Conservation (phyloP, 2,329 filamentous ascomycete genomes). For the Basipetospora chlamydospora region DNA sequence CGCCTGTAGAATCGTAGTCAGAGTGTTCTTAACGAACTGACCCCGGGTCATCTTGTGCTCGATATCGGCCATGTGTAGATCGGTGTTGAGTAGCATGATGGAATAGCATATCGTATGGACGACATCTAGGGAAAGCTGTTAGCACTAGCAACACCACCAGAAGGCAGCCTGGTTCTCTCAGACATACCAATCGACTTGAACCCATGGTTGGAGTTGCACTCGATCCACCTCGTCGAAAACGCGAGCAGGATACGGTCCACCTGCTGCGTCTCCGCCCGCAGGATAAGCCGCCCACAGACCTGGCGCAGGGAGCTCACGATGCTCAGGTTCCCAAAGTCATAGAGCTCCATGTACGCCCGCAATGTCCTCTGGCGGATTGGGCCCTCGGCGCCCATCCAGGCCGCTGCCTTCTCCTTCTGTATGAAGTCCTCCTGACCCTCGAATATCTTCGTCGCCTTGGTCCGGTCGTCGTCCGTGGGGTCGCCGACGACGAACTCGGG, state of each 20-base stretch:
- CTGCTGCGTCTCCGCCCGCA: conserved; percentile 90
- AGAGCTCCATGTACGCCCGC: conserved; percentile 79
- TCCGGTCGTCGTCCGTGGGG: conserved; percentile 53
- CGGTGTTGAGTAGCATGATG: conserved; percentile 86
- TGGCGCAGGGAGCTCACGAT: conserved; percentile 65
- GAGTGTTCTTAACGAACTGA: conserved; percentile 93
- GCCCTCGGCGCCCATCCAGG: conserved; percentile 74
- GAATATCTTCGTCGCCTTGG: conserved; percentile 70
- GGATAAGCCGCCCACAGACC: conserved; percentile 65
- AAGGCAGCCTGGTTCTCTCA: too few relatives aligned
- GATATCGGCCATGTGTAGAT: conserved; percentile 88
- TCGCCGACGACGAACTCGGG: conserved; percentile 43
- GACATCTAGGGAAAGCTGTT: conserved; percentile 46
- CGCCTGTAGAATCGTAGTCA: conserved; percentile 72
- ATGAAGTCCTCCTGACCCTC: conserved; percentile 74
- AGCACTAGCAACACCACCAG: conserved; percentile 15
- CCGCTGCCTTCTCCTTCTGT: conserved; percentile 62
- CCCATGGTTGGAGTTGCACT: conserved; percentile 82
- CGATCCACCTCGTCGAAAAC: conserved; percentile 81
- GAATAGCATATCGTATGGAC: conserved; percentile 97
- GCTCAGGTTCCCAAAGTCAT: conserved; percentile 71
- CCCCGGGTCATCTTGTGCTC: conserved; percentile 90
- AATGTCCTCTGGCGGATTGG: conserved; percentile 42
- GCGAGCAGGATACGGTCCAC: conserved; percentile 87
- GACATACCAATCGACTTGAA: conserved; percentile 82